Percentiles rank a stretch among this genome's conserved stretches.
Conservation (phyloP, 495 filamentous ascomycete genomes). For the Jackrogersella multiformis region DNA sequence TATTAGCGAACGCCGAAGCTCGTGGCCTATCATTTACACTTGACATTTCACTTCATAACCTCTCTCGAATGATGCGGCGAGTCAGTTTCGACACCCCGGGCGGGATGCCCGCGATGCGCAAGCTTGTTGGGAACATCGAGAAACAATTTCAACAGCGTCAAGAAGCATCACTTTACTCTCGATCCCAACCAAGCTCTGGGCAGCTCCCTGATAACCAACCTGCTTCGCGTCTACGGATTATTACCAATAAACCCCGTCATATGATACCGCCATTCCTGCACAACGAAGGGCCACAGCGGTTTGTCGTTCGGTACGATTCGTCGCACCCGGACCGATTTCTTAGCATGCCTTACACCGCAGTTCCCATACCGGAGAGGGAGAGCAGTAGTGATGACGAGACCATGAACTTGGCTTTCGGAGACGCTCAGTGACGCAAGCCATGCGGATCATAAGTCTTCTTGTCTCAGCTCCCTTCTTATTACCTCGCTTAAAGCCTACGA, state of each 20-base stretch:
- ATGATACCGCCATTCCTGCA: constrained; percentile 21
- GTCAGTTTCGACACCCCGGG: neutral
- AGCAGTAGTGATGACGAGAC: constrained; percentile 26
- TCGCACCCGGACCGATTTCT: constrained; percentile 9
- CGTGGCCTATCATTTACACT: constrained; percentile 9
- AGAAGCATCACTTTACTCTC: neutral
- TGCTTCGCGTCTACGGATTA: constrained; percentile 20
- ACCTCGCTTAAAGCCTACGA: neutral
- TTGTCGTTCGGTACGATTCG: constrained; percentile 31
- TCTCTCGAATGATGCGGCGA: neutral
- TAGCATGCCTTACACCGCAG: neutral
- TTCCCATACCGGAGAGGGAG: constrained; percentile 3
- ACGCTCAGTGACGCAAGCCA: neutral
- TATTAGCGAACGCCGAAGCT: constrained; percentile 21
- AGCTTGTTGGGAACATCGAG: constrained; percentile 3
- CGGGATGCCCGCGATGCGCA: neutral
- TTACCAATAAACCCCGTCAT: constrained; percentile 10
- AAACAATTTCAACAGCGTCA: constrained; percentile 6
- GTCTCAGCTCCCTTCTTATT: neutral
- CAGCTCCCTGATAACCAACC: neutral
- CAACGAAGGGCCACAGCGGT: constrained; percentile 4
- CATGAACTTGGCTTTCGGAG: constrained; percentile 21
- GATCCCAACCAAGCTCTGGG: neutral
- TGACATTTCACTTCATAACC: constrained; percentile 14
- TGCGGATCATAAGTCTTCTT: neutral